Evolutionary conservation across 768 basidiomycete species (phyloP).

Genomic region (Coprinellus micaceus): DNA sequence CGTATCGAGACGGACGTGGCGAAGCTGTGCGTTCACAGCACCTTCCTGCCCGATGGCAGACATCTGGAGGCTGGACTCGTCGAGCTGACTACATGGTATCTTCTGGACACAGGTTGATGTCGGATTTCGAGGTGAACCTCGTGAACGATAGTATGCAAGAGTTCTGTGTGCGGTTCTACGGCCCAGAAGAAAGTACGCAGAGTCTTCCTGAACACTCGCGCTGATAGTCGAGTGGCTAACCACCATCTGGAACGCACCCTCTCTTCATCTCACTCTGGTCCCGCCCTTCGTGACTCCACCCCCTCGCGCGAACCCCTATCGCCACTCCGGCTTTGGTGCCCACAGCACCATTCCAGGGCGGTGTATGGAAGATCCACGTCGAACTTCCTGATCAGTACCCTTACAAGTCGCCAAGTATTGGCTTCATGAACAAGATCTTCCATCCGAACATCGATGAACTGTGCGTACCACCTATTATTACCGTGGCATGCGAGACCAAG

Average conservation of each 20-base stretch:
- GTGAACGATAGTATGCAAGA: slow-evolving; percentile 99
- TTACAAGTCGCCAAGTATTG: slow-evolving; percentile 97
- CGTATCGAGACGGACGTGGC: slow-evolving; percentile 99
- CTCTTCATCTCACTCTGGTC: not conserved
- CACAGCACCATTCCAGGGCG: slow-evolving; percentile 92
- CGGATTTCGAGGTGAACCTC: slow-evolving; percentile 95
- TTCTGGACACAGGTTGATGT: slow-evolving; percentile 79
- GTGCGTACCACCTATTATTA: too few species aligned
- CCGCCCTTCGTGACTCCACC: not conserved
- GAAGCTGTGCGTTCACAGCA: slow-evolving; percentile 71
- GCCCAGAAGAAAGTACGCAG: slow-evolving; percentile 85
- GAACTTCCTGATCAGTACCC: slow-evolving; percentile 98
- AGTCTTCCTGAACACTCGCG: not conserved
- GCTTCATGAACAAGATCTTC: slow-evolving; percentile 99
- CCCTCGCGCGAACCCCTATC: too few species aligned
- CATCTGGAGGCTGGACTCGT: not conserved
- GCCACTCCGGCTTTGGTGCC: not conserved
- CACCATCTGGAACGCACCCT: not conserved
- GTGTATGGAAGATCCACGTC: slow-evolving; percentile 99
- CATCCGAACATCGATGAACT: slow-evolving; percentile 99
- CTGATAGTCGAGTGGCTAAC: not conserved
- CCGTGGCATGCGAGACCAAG: slow-evolving; percentile 6
- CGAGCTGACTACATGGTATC: slow-evolving; percentile 12
- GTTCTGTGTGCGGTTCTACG: slow-evolving; percentile 95
- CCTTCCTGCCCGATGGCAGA: slow-evolving; percentile 3